Evolutionary conservation across 805 yeast species (phyloP).

Genomic region (Candida railenensis): DNA sequence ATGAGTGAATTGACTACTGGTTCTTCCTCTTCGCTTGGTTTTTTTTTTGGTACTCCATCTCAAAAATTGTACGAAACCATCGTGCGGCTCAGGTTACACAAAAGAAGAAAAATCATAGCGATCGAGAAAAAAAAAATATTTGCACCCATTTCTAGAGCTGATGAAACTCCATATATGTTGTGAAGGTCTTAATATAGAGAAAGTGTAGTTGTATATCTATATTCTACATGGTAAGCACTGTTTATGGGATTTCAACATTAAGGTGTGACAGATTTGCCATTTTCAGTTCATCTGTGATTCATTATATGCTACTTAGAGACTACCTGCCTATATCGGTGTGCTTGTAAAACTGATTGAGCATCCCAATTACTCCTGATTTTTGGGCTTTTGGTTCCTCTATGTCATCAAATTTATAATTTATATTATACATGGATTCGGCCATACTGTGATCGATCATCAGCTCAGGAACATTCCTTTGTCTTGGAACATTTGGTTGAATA

Average conservation of each 20-base stretch:
- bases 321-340: slow-evolving; percentile 35
- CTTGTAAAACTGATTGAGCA: slow-evolving; percentile 77
- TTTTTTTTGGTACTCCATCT: slow-evolving; percentile 1
- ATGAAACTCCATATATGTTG: too few species aligned
- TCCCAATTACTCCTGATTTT: slow-evolving; percentile 66
- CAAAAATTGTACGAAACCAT: slow-evolving; percentile 8
- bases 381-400: slow-evolving; percentile 24
- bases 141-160: too few species aligned
- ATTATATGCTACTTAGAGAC: not conserved
- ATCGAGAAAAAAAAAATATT: not conserved
- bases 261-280: not conserved
- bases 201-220: not conserved
- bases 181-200: too few species aligned
- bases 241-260: too few species aligned
- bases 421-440: slow-evolving; percentile 27
- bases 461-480: not conserved
- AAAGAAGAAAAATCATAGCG: not conserved
- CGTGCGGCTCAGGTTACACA: slow-evolving; percentile 14
- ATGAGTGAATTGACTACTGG: not conserved
- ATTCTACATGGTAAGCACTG: too few species aligned
- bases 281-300: not conserved
- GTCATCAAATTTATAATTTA: slow-evolving; percentile 20
- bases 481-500: not conserved
- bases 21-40: not conserved
- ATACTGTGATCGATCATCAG: slow-evolving; percentile 9